Conservation (phyloP, 2,329 filamentous ascomycete genomes). For the Lachnellula occidentalis region DNA sequence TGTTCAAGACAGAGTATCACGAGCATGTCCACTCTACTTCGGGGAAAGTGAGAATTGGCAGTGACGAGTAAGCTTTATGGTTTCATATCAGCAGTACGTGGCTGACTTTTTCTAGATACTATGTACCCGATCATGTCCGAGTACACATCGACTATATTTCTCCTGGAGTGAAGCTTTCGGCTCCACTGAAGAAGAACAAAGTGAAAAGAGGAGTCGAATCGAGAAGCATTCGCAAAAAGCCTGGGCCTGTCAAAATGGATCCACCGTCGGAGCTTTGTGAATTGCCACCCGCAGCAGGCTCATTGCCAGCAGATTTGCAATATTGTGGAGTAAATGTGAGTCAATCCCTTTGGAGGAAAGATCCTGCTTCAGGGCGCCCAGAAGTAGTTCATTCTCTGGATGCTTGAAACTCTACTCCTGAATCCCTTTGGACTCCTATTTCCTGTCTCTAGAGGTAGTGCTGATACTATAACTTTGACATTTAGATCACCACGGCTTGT, state of each 20-base stretch:
- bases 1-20: constrained; percentile 33
- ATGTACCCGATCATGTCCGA: constrained; percentile 36
- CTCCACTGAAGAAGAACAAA: constrained; percentile 9
- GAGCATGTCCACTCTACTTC: constrained; percentile 29
- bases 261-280: neutral
- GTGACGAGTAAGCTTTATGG: constrained; percentile 29
- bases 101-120: constrained; percentile 24
- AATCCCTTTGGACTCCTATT: constrained; percentile 22
- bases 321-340: constrained; percentile 50
- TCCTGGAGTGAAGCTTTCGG: constrained; percentile 37
- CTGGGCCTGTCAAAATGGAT: constrained; percentile 6
- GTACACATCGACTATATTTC: constrained; percentile 42
- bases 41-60: constrained; percentile 29
- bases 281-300: neutral
- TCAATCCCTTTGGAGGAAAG: constrained; percentile 16
- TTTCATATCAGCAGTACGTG: neutral
- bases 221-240: neutral
- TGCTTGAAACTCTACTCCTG: constrained; percentile 49
- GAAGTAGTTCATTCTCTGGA: constrained; percentile 27
- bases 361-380: no score
- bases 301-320: constrained; percentile 15
- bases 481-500: constrained; percentile 49
- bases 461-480: no score
- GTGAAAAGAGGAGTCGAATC: constrained; percentile 1
- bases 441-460: no score